Conservation (phyloP, 257 asterid species). For the Echium plantagineum region DNA sequence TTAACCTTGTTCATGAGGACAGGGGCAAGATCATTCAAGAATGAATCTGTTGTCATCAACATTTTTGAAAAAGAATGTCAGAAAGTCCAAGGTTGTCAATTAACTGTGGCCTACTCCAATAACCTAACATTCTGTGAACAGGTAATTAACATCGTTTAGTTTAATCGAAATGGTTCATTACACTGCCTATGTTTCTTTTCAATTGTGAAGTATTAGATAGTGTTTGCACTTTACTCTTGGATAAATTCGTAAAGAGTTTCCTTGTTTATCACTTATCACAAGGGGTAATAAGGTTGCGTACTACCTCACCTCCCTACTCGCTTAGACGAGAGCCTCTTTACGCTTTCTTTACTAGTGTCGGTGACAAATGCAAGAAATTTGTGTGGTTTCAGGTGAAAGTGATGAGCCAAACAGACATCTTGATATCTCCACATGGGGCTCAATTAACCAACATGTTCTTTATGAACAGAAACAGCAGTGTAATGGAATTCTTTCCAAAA, state of each 20-base stretch:
- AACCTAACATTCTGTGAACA: constrained; percentile 59
- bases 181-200: too few relatives aligned
- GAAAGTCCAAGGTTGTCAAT: constrained; percentile 43
- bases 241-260: too few relatives aligned
- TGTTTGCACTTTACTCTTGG: too few relatives aligned
- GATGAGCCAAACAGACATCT: constrained; percentile 53
- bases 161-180: too few relatives aligned
- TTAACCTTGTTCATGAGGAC: constrained; percentile 44
- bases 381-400: constrained; percentile 29
- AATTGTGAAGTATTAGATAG: too few relatives aligned
- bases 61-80: constrained; percentile 42
- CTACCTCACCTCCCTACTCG: too few relatives aligned
- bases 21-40: constrained; percentile 54
- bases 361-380: background rate
- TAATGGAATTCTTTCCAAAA: constrained; percentile 62
- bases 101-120: constrained; percentile 45
- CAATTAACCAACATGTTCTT: constrained; percentile 63
- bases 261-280: too few relatives aligned
- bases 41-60: constrained; percentile 33
- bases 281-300: too few relatives aligned
- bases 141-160: constrained; percentile 22
- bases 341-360: too few relatives aligned
- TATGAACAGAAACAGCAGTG: constrained; percentile 63
- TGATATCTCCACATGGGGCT: constrained; percentile 74
- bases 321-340: too few relatives aligned